Percentiles rank a stretch among this genome's conserved stretches.
These are phyloP conservation scores for Phlegmacium glaucopus DNA, from an alignment of 768 basidiomycete genomes.

Conservation along the genomic window DNA sequence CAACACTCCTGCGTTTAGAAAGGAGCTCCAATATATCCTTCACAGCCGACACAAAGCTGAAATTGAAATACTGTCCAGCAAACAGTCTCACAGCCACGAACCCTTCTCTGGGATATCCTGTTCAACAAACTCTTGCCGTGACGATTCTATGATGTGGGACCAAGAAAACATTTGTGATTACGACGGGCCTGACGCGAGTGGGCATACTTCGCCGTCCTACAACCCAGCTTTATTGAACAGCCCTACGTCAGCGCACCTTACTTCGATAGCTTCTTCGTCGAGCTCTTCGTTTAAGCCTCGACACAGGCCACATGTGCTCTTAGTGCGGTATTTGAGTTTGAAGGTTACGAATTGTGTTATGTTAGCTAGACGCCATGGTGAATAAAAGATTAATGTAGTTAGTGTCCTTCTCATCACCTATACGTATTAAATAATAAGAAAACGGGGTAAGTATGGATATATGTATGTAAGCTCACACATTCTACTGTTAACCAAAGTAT, in stretches of 20 bases:
- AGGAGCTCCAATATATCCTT: slow-evolving; percentile 78
- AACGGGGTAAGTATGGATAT: too few species aligned
- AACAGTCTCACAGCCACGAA: background rate
- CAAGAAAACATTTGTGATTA: too few species aligned
- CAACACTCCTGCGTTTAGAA: slow-evolving; percentile 39
- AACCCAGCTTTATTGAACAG: background rate
- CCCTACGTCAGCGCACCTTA: background rate
- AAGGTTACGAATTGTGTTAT: background rate
- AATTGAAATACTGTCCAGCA: slow-evolving; percentile 62
- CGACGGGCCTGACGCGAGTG: too few species aligned
- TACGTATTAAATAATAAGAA: too few species aligned
- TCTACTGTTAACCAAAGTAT: slow-evolving; percentile 14
- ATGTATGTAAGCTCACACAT: background rate
- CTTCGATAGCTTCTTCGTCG: background rate
- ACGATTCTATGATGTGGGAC: background rate
- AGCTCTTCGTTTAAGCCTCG: background rate
- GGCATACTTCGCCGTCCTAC: too few species aligned
- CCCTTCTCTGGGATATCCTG: background rate
- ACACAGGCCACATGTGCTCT: background rate
- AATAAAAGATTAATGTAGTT: background rate
- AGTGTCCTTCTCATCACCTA: too few species aligned
- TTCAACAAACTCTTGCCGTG: background rate
- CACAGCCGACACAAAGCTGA: slow-evolving; percentile 88
- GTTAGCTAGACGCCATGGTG: background rate
- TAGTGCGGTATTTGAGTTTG: background rate